These are phyloP conservation scores for Tetrapisispora arboricola DNA, from an alignment of 805 yeast genomes.

Conservation along the genomic window DNA sequence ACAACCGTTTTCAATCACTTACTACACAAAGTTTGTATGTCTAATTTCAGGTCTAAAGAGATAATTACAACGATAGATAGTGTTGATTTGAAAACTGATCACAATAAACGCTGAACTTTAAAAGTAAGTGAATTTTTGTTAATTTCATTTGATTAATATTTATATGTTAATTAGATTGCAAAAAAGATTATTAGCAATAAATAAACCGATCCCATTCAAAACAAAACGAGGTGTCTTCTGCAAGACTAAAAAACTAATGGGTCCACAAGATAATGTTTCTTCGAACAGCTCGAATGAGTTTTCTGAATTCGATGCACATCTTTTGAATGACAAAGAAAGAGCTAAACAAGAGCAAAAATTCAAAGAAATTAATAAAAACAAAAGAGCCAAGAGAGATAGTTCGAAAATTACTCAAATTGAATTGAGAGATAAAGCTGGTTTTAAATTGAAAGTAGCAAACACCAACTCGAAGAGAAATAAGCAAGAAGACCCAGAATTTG, in stretches of 20 bases:
- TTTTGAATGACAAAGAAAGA: conserved; percentile 8
- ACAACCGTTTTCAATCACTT: too few species aligned
- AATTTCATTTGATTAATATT: too few species aligned
- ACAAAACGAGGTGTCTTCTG: background rate
- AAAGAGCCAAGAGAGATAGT: conserved; percentile 6
- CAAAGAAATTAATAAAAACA: conserved; percentile 4
- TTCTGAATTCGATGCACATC: conserved; percentile 8
- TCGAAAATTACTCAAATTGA: conserved; percentile 6
- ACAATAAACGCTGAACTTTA: too few species aligned
- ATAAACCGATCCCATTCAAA: background rate
- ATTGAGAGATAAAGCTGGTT: conserved; percentile 24
- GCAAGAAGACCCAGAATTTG: conserved; percentile 50
- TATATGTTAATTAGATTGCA: background rate
- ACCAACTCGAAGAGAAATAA: conserved; percentile 33
- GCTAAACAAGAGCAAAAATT: conserved; percentile 8
- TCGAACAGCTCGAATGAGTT: conserved; percentile 3
- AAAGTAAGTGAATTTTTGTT: too few species aligned
- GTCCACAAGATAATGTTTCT: conserved; percentile 3
- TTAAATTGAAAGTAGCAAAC: conserved; percentile 20
- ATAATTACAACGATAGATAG: too few species aligned
- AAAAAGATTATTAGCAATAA: background rate
- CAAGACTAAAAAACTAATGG: too few species aligned
- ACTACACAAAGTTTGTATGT: too few species aligned
- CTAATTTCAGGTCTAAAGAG: too few species aligned
- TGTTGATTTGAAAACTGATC: too few species aligned